Evolutionary conservation across 176 grass and related monocot species (phyloP).

Genomic region (Triticum monococcum): DNA sequence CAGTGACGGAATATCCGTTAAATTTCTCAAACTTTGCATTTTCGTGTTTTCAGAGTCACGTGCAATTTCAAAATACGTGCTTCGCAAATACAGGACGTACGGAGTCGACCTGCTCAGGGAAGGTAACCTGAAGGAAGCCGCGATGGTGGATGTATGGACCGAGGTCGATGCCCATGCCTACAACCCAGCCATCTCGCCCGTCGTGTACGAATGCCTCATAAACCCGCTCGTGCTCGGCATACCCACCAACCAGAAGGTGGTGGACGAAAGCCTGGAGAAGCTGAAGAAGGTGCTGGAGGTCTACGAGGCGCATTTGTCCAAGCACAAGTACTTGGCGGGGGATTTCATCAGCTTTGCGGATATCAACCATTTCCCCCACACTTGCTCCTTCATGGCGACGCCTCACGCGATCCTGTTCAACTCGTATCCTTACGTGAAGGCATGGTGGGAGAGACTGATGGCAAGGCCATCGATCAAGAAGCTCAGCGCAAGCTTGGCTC

Average conservation of each 20-base stretch:
- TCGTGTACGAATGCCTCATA: background rate
- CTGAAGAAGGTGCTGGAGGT: background rate
- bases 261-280: conserved; percentile 12
- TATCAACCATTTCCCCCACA: conserved; percentile 21
- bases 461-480: background rate
- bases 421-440: background rate
- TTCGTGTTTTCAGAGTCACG: too few relatives aligned
- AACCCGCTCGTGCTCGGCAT: background rate
- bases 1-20: too few relatives aligned
- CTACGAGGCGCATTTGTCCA: conserved; percentile 11
- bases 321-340: conserved; percentile 17
- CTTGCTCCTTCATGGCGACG: conserved; percentile 5
- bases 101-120: too few relatives aligned
- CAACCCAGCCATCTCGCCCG: background rate
- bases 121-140: too few relatives aligned
- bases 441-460: background rate
- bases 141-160: too few relatives aligned
- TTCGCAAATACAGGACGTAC: too few relatives aligned
- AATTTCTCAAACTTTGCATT: too few relatives aligned
- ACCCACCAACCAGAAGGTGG: background rate
- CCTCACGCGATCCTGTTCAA: background rate
- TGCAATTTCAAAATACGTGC: too few relatives aligned
- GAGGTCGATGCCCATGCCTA: too few relatives aligned
- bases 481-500: too few relatives aligned
- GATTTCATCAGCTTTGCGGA: background rate